These are phyloP conservation scores for Coemansia sp. DNA, from an alignment of 192 early-diverging fungal genomes.

Conservation along the genomic window DNA sequence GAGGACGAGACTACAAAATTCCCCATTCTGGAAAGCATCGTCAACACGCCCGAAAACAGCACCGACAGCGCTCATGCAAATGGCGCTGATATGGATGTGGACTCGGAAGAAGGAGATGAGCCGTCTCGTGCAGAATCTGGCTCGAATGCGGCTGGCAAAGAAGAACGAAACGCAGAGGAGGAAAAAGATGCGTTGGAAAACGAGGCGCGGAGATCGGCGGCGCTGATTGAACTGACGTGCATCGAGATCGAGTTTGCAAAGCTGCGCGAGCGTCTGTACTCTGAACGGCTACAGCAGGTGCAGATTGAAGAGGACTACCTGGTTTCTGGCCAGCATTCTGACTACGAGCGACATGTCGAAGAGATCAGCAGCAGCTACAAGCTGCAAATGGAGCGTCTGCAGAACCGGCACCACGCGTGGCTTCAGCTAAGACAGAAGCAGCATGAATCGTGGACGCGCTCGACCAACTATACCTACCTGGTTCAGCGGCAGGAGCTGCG, in stretches of 20 bases:
- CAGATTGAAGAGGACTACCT: constrained; percentile 48
- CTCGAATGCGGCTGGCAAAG: background rate
- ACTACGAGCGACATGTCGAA: constrained; percentile 39
- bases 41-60: constrained; percentile 12
- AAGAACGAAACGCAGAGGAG: background rate
- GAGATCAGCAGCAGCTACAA: constrained; percentile 20
- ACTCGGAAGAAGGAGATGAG: background rate
- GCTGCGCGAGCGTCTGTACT: constrained; percentile 51
- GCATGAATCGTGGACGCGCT: constrained; percentile 30
- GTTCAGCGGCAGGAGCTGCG: constrained; percentile 52
- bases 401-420: constrained; percentile 38
- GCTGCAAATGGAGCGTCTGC: constrained; percentile 31
- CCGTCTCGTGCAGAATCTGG: background rate
- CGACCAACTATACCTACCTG: constrained; percentile 48
- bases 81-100: constrained; percentile 10
- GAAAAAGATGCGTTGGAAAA: constrained; percentile 14
- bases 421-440: constrained; percentile 34
- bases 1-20: background rate
- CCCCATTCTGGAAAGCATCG: constrained; percentile 8
- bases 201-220: constrained; percentile 44
- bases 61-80: background rate
- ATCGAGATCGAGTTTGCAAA: constrained; percentile 56
- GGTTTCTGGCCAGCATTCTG: constrained; percentile 39
- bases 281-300: constrained; percentile 47
- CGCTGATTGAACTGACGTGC: constrained; percentile 39